These are phyloP conservation scores for Melaleuca alternifolia DNA, from an alignment of 345 rosid species.

Conservation along the genomic window DNA sequence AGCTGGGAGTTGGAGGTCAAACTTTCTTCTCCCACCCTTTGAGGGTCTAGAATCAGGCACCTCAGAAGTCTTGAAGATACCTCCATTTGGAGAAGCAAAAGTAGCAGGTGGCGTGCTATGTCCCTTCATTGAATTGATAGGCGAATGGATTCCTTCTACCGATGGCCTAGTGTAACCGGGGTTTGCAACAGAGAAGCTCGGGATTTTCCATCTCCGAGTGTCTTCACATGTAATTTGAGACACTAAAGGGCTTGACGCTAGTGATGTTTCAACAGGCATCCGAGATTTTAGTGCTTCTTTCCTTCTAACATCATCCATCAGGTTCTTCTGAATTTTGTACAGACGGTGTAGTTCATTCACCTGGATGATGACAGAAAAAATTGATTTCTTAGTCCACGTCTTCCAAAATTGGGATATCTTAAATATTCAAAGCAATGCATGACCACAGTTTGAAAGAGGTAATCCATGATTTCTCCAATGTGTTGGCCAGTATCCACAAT, in stretches of 20 bases:
- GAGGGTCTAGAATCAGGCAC: slow-evolving; percentile 57
- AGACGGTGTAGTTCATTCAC: slow-evolving; percentile 63
- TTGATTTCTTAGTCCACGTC: not conserved
- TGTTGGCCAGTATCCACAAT: not conserved
- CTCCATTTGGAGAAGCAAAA: slow-evolving; percentile 44
- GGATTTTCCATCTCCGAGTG: slow-evolving; percentile 53
- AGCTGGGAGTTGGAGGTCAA: slow-evolving; percentile 92
- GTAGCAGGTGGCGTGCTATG: slow-evolving; percentile 37
- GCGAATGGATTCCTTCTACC: slow-evolving; percentile 40
- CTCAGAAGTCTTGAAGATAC: slow-evolving; percentile 45
- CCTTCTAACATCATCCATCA: slow-evolving; percentile 58
- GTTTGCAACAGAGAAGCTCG: slow-evolving; percentile 42
- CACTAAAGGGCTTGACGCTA: slow-evolving; percentile 46
- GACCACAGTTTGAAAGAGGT: not conserved
- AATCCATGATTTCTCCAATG: not conserved
- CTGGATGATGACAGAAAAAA: slow-evolving; percentile 15
- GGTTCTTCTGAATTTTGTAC: slow-evolving; percentile 51
- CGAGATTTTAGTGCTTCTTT: slow-evolving; percentile 34
- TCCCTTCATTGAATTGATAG: slow-evolving; percentile 44
- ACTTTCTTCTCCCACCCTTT: slow-evolving; percentile 62
- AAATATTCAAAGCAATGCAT: not conserved
- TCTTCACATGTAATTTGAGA: slow-evolving; percentile 53
- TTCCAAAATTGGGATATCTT: not conserved
- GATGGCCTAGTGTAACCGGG: slow-evolving; percentile 37
- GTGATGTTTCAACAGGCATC: slow-evolving; percentile 32